These are phyloP conservation scores for Millerozyma miso DNA, from an alignment of 805 yeast genomes.

Conservation along the genomic window DNA sequence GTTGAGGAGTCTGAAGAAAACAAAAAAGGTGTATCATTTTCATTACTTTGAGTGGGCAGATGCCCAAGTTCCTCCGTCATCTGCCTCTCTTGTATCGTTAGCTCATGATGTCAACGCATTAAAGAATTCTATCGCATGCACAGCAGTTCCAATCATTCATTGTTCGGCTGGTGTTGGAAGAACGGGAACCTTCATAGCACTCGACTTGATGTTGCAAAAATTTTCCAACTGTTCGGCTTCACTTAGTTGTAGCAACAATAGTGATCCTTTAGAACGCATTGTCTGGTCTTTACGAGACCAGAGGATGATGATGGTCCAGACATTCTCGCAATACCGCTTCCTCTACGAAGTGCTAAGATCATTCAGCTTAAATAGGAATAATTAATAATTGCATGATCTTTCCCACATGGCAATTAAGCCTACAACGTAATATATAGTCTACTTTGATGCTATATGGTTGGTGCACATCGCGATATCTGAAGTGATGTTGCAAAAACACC, in stretches of 20 bases:
- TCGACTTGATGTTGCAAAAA: slow-evolving; percentile 27
- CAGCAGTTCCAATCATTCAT: slow-evolving; percentile 28
- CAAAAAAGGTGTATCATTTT: slow-evolving; percentile 33
- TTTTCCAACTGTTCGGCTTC: background rate
- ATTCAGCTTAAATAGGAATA: background rate
- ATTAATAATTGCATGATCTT: too few species aligned
- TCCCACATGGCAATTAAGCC: too few species aligned
- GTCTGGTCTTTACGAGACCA: slow-evolving; percentile 26
- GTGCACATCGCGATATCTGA: too few species aligned
- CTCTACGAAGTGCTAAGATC: slow-evolving; percentile 25
- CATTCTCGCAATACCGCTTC: slow-evolving; percentile 31
- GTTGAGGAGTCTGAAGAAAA: slow-evolving; percentile 13
- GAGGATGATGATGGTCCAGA: slow-evolving; percentile 44
- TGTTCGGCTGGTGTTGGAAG: slow-evolving; percentile 50
- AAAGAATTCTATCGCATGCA: slow-evolving; percentile 1
- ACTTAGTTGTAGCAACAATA: background rate
- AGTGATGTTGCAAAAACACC: too few species aligned
- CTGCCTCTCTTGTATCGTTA: slow-evolving; percentile 24
- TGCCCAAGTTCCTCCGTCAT: slow-evolving; percentile 33
- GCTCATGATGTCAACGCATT: slow-evolving; percentile 16
- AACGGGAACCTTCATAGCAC: slow-evolving; percentile 37
- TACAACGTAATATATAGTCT: too few species aligned
- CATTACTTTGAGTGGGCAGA: slow-evolving; percentile 45
- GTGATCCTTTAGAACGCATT: slow-evolving; percentile 25
- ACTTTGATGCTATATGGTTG: too few species aligned